Evolutionary conservation across 345 rosid genomes (phyloP).

Genomic region (Eucalyptus caleyi): DNA sequence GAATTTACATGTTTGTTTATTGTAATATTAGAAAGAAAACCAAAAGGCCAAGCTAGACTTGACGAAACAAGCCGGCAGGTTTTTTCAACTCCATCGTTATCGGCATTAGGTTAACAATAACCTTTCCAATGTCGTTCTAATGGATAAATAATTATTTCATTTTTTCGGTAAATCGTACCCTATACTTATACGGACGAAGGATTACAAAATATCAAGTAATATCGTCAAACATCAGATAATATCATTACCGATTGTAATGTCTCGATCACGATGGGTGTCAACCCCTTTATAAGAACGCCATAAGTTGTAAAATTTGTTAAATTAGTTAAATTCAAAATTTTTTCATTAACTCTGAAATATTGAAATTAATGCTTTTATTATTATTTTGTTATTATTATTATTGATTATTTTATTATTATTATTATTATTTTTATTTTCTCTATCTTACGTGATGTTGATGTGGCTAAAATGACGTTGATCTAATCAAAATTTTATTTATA

Average conservation of each 20-base stretch:
- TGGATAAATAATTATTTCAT: neutral
- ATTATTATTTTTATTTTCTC: accelerated
- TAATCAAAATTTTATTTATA: neutral
- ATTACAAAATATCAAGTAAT: neutral
- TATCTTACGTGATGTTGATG: neutral
- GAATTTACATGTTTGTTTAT: neutral
- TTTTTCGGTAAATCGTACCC: neutral
- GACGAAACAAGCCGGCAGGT: neutral
- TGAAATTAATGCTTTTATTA: too few relatives aligned
- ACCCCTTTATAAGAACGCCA: neutral
- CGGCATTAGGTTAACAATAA: neutral
- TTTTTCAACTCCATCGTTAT: neutral
- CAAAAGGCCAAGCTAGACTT: neutral
- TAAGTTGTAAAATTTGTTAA: neutral
- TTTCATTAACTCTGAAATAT: accelerated
- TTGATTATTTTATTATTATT: too few relatives aligned
- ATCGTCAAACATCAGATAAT: neutral
- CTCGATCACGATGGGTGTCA: accelerated
- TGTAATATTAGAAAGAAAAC: neutral
- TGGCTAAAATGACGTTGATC: neutral
- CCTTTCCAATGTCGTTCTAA: neutral
- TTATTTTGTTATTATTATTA: too few relatives aligned
- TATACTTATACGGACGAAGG: neutral
- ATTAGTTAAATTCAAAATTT: neutral
- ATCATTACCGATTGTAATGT: neutral